Evolutionary conservation across 257 asterid genomes (phyloP), one percentile per base, ranked within the genome.

Genomic region (Solanum verrucosum): DNA sequence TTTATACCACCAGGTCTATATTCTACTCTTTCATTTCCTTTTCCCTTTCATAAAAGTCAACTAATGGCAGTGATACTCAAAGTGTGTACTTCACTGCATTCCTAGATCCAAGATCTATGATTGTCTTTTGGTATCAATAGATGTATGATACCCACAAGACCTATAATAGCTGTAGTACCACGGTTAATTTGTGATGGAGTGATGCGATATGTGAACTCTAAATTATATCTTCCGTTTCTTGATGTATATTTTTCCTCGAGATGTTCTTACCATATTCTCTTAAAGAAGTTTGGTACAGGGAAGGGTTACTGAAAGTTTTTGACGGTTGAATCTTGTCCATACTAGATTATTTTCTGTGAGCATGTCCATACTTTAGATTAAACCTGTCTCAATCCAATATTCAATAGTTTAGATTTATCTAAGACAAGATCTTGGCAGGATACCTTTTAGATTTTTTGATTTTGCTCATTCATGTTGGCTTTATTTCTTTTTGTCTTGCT

Each of bases 1-100:
- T 97, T 88, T 97, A 96, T 93, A 96, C 99, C 87, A 95, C 99
- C 87, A 96, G 99, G 99, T 96, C 63, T 87, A 90, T 77, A 74
- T 49, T 85, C 84, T 78, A 87, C 44, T 73, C 88, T 49, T 15
- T 86, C 33, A 10, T 46, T 79, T 13, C 59, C 88, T 49, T 38
- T 16, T 25, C 27, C 44, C 74, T 46, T 46, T 34, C 34, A 49
- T 86, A 33, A 25, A 42, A 44, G 31, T 31, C 79, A 15, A 70
- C 84, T 79, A 4, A 79, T 27, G 67, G 84, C 38, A 79, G 38
- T 79, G 84, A 79, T 44, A 4, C 25, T 25, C 18, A 1, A 42
- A 79, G 67, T 79, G 67, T 44, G 67, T 71, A 16, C 60, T 25
- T 25, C 3, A 14, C 14, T 78, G 16, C 83, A 7, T 77, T 40